Percentiles rank a stretch among this genome's conserved stretches.
Conservation (phyloP, 2,329 filamentous ascomycete genomes). For the Cadophora luteo-olivacea region DNA sequence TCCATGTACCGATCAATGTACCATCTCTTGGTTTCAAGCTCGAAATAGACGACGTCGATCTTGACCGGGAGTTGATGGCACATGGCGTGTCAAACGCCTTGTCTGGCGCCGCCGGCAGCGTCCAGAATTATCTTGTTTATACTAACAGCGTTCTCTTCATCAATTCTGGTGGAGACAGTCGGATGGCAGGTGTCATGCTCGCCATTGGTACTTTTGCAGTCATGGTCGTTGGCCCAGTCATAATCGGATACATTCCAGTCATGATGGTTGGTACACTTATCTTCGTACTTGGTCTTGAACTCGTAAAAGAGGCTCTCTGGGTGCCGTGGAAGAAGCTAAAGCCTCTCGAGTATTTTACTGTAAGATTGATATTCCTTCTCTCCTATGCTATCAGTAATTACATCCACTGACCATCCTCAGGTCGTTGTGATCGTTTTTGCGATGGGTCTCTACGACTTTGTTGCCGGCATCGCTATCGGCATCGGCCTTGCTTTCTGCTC, state of each 20-base stretch:
- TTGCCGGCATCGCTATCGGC: constrained; percentile 89
- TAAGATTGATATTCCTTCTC: constrained; percentile 47
- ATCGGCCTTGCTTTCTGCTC: constrained; percentile 91
- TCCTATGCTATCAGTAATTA: too few species aligned
- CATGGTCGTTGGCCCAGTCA: constrained; percentile 82
- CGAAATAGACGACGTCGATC: constrained; percentile 88
- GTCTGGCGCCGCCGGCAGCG: constrained; percentile 85
- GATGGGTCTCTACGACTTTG: constrained; percentile 97
- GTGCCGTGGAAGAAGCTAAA: constrained; percentile 89
- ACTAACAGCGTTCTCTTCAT: constrained; percentile 98
- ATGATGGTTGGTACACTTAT: constrained; percentile 97
- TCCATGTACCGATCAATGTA: constrained; percentile 98
- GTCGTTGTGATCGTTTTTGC: constrained; percentile 88
- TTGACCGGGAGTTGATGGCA: constrained; percentile 89
- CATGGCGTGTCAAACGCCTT: constrained; percentile 93
- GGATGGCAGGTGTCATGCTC: constrained; percentile 85
- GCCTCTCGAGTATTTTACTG: constrained; percentile 85
- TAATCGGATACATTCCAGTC: constrained; percentile 94
- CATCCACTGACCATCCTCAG: constrained; percentile 48
- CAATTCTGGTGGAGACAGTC: constrained; percentile 85
- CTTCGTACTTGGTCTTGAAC: constrained; percentile 91
- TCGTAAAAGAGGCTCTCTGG: constrained; percentile 87
- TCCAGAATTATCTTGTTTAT: constrained; percentile 97
- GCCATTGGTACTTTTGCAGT: constrained; percentile 81
- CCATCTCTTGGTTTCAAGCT: constrained; percentile 89